phyloP scores from a whole-genome alignment of 2,329 filamentous ascomycete species.

The Colletotrichum sp. region DNA sequence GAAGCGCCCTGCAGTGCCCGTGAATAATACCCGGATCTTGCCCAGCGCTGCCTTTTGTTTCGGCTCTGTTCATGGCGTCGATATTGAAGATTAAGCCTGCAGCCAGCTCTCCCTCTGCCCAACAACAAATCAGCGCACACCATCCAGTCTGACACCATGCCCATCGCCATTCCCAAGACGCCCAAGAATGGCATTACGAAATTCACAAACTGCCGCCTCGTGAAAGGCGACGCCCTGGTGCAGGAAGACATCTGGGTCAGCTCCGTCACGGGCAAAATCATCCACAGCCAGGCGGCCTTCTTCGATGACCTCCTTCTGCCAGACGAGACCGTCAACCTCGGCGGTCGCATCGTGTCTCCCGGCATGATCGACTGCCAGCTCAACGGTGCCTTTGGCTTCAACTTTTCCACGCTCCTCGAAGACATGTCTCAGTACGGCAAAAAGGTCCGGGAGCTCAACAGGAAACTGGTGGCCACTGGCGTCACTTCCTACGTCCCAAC shows the following conservation, averaged over 20 bases:
- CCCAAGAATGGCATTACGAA: slow-evolving; percentile 72
- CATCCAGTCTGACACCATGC: slow-evolving; percentile 43
- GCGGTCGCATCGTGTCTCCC: slow-evolving; percentile 82
- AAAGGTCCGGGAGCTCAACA: slow-evolving; percentile 74
- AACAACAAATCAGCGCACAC: slow-evolving; percentile 22
- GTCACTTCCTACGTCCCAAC: slow-evolving; percentile 91
- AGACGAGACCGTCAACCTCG: slow-evolving; percentile 78
- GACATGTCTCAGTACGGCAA: slow-evolving; percentile 73
- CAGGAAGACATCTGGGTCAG: slow-evolving; percentile 89
- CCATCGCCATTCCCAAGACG: slow-evolving; percentile 45
- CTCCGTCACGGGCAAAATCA: slow-evolving; percentile 79
- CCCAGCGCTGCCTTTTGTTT: background rate
- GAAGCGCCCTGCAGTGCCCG: background rate
- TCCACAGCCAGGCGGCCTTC: slow-evolving; percentile 71
- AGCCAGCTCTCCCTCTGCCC: background rate
- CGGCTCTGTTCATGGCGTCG: slow-evolving; percentile 15
- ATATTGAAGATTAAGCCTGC: slow-evolving; percentile 1
- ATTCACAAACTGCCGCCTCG: slow-evolving; percentile 85
- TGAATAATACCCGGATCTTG: slow-evolving; percentile 11
- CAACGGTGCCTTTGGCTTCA: slow-evolving; percentile 91
- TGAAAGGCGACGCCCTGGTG: slow-evolving; percentile 71
- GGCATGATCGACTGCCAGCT: slow-evolving; percentile 92
- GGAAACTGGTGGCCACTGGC: slow-evolving; percentile 74
- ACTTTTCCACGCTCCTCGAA: slow-evolving; percentile 81
- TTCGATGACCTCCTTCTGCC: slow-evolving; percentile 74